Evolutionary conservation across 2,329 filamentous ascomycete genomes (phyloP).

Genomic region (Fusarium buxicola): DNA sequence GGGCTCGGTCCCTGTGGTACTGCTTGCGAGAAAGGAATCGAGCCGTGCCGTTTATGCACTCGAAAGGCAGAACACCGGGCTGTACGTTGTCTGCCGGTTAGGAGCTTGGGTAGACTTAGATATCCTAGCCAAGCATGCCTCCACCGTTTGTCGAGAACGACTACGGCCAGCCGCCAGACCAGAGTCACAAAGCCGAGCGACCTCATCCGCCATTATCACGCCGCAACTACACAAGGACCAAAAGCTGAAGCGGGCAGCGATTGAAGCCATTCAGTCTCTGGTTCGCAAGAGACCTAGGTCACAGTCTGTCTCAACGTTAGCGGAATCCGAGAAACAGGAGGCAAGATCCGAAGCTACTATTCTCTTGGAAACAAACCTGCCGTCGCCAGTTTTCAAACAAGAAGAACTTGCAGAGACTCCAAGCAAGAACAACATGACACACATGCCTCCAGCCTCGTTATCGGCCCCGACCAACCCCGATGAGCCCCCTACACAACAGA

Average conservation of each 20-base stretch:
- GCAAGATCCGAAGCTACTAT: conserved; percentile 25
- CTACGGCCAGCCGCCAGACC: conserved; percentile 36
- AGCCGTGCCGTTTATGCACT: conserved; percentile 68
- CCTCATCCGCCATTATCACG: conserved; percentile 52
- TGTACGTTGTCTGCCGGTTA: conserved; percentile 77
- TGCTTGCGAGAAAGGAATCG: conserved; percentile 70
- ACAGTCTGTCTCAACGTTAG: conserved; percentile 55
- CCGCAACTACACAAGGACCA: conserved; percentile 61
- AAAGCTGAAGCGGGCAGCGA: conserved; percentile 68
- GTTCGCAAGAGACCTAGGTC: conserved; percentile 65
- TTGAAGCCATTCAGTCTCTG: conserved; percentile 72
- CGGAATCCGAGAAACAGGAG: conserved; percentile 42
- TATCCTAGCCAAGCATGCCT: conserved; percentile 63
- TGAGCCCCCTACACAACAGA: conserved; percentile 50
- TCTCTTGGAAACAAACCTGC: conserved; percentile 31
- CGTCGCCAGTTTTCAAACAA: conserved; percentile 34
- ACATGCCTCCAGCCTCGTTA: neutral
- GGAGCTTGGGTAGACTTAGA: conserved; percentile 73
- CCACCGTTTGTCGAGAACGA: conserved; percentile 51
- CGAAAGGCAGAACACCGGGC: conserved; percentile 70
- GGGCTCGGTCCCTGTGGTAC: conserved; percentile 64
- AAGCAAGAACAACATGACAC: neutral
- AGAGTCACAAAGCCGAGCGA: conserved; percentile 32
- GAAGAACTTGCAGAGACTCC: conserved; percentile 25
- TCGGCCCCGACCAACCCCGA: conserved; percentile 10